phyloP scores from a whole-genome alignment of 345 rosid genomes.

The Melastoma malabathricum region DNA sequence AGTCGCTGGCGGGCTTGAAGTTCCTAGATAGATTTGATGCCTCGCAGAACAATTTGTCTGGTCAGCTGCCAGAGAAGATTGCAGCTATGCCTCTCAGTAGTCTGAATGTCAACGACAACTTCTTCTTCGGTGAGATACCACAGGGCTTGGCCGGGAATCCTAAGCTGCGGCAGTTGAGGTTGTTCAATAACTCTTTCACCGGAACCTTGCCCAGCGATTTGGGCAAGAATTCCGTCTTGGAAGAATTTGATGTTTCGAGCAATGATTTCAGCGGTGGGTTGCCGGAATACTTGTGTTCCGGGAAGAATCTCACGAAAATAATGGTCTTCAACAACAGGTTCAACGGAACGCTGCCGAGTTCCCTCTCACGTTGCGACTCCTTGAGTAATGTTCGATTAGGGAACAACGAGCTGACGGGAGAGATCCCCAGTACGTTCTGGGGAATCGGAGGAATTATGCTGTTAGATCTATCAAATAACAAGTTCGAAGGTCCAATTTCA shows the following conservation, averaged over 20 bases:
- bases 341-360: constrained; percentile 36
- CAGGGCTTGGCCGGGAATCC: constrained; percentile 33
- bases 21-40: constrained; percentile 30
- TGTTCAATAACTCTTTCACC: constrained; percentile 65
- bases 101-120: constrained; percentile 47
- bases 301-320: constrained; percentile 21
- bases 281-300: constrained; percentile 43
- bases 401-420: constrained; percentile 38
- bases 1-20: constrained; percentile 31
- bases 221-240: constrained; percentile 34
- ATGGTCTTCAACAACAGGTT: constrained; percentile 38
- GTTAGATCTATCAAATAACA: constrained; percentile 37
- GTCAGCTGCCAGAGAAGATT: constrained; percentile 29
- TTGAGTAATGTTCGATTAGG: constrained; percentile 34
- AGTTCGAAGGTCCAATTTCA: constrained; percentile 40
- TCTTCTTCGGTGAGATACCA: constrained; percentile 42
- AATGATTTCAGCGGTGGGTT: constrained; percentile 40
- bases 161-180: constrained; percentile 27
- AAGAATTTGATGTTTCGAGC: constrained; percentile 52
- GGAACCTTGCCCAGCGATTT: constrained; percentile 44
- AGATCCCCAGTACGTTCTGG: constrained; percentile 39
- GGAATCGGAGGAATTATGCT: constrained; percentile 17
- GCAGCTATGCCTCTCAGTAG: constrained; percentile 28
- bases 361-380: constrained; percentile 36
- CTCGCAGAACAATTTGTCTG: constrained; percentile 55